These are phyloP conservation scores for Quercus dentata DNA, from an alignment of 306 rosid species.

Conservation along the genomic window DNA sequence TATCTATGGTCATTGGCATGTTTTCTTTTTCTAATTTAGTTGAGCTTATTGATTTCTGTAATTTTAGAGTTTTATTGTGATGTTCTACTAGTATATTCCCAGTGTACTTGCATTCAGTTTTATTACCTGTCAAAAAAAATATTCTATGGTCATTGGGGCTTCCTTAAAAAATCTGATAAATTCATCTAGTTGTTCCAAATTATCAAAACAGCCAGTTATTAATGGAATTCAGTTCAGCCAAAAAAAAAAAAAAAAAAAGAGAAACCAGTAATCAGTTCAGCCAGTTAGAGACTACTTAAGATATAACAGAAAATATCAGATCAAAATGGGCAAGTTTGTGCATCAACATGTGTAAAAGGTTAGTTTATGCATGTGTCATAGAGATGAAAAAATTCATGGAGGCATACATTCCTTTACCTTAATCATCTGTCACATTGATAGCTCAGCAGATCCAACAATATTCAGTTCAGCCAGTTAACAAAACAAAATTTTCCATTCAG, in stretches of 20 bases:
- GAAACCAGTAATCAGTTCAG: background rate
- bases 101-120: no score
- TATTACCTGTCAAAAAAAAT: no score
- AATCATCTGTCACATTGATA: background rate
- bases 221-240: background rate
- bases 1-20: no score
- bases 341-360: background rate
- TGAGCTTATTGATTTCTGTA: no score
- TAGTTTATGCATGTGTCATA: background rate
- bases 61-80: no score
- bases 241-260: background rate
- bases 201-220: no score
- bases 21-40: no score
- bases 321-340: background rate
- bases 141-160: no score
- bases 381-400: background rate
- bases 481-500: background rate
- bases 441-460: background rate
- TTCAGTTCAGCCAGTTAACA: background rate
- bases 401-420: background rate
- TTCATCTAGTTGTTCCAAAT: no score
- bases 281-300: background rate
- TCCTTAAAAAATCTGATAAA: no score
- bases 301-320: background rate
- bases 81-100: no score